These are phyloP conservation scores for Xenoacremonium recifei DNA, from an alignment of 2,329 filamentous ascomycete species.

Conservation along the genomic window DNA sequence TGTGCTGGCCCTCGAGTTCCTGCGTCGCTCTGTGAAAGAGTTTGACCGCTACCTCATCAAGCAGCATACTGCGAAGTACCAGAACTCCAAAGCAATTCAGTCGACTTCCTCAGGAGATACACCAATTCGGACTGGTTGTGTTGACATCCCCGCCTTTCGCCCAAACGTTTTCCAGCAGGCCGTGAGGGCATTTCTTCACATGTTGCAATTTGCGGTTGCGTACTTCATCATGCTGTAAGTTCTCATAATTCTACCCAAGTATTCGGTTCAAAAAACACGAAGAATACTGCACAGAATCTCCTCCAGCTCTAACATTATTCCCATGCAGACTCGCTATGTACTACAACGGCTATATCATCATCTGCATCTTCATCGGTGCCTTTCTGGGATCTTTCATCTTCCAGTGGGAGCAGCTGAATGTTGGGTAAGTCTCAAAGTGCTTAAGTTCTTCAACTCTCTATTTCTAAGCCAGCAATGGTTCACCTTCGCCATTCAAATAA, in stretches of 20 bases:
- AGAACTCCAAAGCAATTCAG: not conserved
- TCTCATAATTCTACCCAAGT: too few species aligned
- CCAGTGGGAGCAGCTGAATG: conserved; percentile 60
- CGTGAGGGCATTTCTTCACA: conserved; percentile 65
- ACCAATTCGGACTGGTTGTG: conserved; percentile 9
- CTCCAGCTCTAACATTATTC: conserved; percentile 1
- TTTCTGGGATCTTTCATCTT: conserved; percentile 73
- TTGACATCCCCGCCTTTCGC: conserved; percentile 39
- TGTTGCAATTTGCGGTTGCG: conserved; percentile 69
- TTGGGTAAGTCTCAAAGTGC: conserved; percentile 19
- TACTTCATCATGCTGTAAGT: conserved; percentile 82
- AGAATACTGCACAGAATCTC: conserved; percentile 1
- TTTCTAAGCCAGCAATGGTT: not conserved
- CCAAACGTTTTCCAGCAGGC: conserved; percentile 66
- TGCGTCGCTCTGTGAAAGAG: conserved; percentile 69
- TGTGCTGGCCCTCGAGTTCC: conserved; percentile 67
- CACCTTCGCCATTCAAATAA: not conserved
- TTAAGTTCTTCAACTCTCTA: not conserved
- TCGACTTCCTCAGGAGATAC: conserved; percentile 19
- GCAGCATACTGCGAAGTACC: conserved; percentile 42
- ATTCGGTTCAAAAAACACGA: too few species aligned
- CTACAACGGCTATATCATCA: conserved; percentile 73
- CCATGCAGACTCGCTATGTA: conserved; percentile 56
- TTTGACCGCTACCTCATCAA: conserved; percentile 67
- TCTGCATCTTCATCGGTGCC: conserved; percentile 76